These are phyloP conservation scores for Starmerella khaoyaiensis DNA, from an alignment of 805 yeast species.

Conservation along the genomic window DNA sequence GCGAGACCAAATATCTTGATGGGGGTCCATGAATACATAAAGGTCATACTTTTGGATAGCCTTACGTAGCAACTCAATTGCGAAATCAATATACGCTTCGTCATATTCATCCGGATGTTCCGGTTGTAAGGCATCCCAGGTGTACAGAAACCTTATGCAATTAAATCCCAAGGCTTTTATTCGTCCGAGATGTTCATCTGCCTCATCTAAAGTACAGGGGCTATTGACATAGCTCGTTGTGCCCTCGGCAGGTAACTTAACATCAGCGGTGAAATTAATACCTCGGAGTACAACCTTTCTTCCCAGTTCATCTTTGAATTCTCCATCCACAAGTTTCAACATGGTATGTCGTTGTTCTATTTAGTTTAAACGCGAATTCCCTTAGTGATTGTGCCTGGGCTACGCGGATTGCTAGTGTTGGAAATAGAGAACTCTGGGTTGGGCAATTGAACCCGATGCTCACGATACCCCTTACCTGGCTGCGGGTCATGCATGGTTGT, in stretches of 20 bases:
- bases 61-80: slow-evolving; percentile 46
- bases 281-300: slow-evolving; percentile 57
- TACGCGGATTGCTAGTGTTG: neutral
- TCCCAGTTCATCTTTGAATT: slow-evolving; percentile 43
- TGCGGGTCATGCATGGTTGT: too few relatives aligned
- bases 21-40: slow-evolving; percentile 74
- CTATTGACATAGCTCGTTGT: slow-evolving; percentile 59
- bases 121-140: slow-evolving; percentile 91
- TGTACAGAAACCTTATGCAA: slow-evolving; percentile 58
- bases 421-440: neutral
- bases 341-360: neutral
- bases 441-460: too few relatives aligned
- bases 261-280: slow-evolving; percentile 62
- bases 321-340: slow-evolving; percentile 32
- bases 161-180: slow-evolving; percentile 74
- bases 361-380: neutral
- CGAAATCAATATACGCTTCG: slow-evolving; percentile 58
- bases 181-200: slow-evolving; percentile 51
- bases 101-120: slow-evolving; percentile 74
- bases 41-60: slow-evolving; percentile 47
- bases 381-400: neutral
- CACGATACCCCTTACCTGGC: too few relatives aligned
- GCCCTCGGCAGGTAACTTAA: slow-evolving; percentile 46
- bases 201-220: slow-evolving; percentile 66
- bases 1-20: slow-evolving; percentile 90